Base-by-base conservation (phyloP, 495 filamentous ascomycete species). In the Echria macrotheca region DNA sequence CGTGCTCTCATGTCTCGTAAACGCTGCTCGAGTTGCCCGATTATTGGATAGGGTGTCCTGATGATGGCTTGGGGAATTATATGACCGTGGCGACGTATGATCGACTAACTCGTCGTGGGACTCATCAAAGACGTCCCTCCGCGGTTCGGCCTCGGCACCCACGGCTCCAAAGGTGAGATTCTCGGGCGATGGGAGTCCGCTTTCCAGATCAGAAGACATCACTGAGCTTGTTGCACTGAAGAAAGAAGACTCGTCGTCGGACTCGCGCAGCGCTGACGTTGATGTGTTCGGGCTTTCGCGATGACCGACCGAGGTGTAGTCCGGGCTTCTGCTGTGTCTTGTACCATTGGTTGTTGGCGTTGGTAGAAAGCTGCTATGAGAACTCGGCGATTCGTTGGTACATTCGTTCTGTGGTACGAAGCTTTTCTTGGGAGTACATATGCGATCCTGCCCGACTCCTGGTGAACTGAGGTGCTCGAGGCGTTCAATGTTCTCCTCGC, bases 1-100 rank as follows among this genome's bases (percentile, higher is more conserved):
- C 12, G 44, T 29, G 23, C 38, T 32, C 11, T 29, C 47, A 46
- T 46, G 12, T 32, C 42, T 33, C 19, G 32, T 35, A 18, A 40
- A 36, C n/a, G 21, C 18, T 50, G 31, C 32, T 24, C 53, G 21
- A 4, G 42, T 28, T 12, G 17, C 42, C 8, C 11, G 14, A 28
- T 33, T 19, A 5, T 32, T 28, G 25, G 24, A 5, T 40, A 19
- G 37, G 5, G 19, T 8, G 17, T 5, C 10, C 11, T 18, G 18
- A 4, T 12, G 37, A 21, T 19, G 3, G 12, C 37, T 5, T 5
- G 15, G 4, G 37, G 37, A 19, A 12, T 4, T 21, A 5, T 14
- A 12, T 5, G 37, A 4, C 5, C 3, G 5, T 6, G 14, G 4
- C 7, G 18, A 23, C 9, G 4, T 11, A 6, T 23, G 37, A 3